phyloP scores from a whole-genome alignment of 257 asterid species.

The Solanum commersonii region DNA sequence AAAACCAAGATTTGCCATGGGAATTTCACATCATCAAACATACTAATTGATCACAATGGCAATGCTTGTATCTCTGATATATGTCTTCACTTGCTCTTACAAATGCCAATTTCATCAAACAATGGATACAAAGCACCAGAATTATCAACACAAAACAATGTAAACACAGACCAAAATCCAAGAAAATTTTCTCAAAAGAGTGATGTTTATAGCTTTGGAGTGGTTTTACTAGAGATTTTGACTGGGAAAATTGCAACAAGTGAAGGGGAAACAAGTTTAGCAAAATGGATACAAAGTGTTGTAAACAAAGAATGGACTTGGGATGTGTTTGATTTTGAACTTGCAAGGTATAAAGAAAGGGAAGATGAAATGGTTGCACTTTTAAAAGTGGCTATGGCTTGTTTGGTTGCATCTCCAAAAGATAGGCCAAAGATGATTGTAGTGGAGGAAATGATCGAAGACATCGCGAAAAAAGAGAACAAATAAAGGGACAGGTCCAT shows the following conservation, averaged over 20 bases:
- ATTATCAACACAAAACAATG: background rate
- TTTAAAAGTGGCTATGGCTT: slow-evolving; percentile 29
- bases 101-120: slow-evolving; percentile 1
- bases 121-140: slow-evolving; percentile 22
- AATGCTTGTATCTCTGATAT: slow-evolving; percentile 26
- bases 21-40: slow-evolving; percentile 24
- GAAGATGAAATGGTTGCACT: slow-evolving; percentile 31
- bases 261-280: slow-evolving; percentile 14
- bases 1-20: slow-evolving; percentile 27
- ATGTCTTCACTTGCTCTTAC: slow-evolving; percentile 15
- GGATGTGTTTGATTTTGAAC: slow-evolving; percentile 33
- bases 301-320: slow-evolving; percentile 27
- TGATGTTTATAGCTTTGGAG: slow-evolving; percentile 29
- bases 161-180: background rate
- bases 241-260: slow-evolving; percentile 21
- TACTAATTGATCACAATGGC: slow-evolving; percentile 15
- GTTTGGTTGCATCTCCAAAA: slow-evolving; percentile 22
- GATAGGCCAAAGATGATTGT: slow-evolving; percentile 25
- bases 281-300: slow-evolving; percentile 21
- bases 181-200: slow-evolving; percentile 11
- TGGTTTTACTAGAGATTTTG: slow-evolving; percentile 22
- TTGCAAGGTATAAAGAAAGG: slow-evolving; percentile 24
- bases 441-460: slow-evolving; percentile 21
- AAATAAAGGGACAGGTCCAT: background rate
- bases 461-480: slow-evolving; percentile 1